phyloP scores from a whole-genome alignment of 1,139 yeast genomes.

The Debaryomyces subglobosus region DNA sequence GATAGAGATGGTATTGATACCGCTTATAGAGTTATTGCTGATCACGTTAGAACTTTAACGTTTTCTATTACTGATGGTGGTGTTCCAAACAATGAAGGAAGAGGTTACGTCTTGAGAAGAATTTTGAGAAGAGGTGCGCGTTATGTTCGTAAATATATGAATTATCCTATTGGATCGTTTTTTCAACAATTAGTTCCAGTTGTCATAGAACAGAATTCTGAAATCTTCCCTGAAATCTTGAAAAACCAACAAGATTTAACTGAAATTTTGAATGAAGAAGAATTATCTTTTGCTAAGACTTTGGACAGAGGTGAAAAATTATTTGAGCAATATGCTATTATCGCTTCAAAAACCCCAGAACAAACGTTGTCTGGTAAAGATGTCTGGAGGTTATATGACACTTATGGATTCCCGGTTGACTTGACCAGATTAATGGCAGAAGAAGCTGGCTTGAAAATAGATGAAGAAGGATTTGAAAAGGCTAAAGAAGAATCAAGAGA shows the following conservation, averaged over 20 bases:
- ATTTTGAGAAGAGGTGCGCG: slow-evolving; percentile 97
- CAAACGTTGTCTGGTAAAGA: slow-evolving; percentile 88
- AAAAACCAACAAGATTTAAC: slow-evolving; percentile 73
- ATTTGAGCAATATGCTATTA: slow-evolving; percentile 88
- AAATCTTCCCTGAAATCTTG: slow-evolving; percentile 87
- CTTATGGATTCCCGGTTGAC: slow-evolving; percentile 99
- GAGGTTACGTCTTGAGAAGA: slow-evolving; percentile 97
- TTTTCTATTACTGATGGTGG: slow-evolving; percentile 98
- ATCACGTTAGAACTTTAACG: slow-evolving; percentile 94
- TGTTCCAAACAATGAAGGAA: slow-evolving; percentile 98
- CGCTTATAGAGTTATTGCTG: slow-evolving; percentile 97
- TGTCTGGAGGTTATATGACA: slow-evolving; percentile 97
- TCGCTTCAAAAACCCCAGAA: slow-evolving; percentile 74
- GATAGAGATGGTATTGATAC: slow-evolving; percentile 95
- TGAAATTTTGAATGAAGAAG: slow-evolving; percentile 95
- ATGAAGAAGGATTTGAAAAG: slow-evolving; percentile 86
- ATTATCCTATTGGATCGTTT: slow-evolving; percentile 92
- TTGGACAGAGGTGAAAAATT: slow-evolving; percentile 97
- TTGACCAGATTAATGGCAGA: slow-evolving; percentile 98
- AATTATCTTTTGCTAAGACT: slow-evolving; percentile 90
- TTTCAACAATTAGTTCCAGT: slow-evolving; percentile 93
- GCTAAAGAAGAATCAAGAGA: slow-evolving; percentile 89
- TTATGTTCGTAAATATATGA: slow-evolving; percentile 93
- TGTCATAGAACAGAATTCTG: slow-evolving; percentile 83
- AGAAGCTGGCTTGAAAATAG: slow-evolving; percentile 93